A percentile compares a stretch with the other conserved stretches of the same genome.
These are phyloP conservation scores for Nicotiana obtusifolia DNA, from an alignment of 257 asterid genomes.

Conservation along the genomic window DNA sequence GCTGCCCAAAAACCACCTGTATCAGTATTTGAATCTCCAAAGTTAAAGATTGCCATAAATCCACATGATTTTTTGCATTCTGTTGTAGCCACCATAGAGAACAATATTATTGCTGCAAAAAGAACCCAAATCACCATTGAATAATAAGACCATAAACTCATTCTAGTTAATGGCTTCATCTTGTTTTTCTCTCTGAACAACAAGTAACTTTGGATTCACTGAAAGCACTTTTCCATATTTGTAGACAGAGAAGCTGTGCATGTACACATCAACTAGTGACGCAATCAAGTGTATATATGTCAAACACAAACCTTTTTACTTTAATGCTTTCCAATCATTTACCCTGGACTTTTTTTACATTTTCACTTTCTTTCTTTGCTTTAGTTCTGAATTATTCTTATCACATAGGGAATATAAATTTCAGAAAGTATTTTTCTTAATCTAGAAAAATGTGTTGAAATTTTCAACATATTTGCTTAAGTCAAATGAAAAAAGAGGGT, in stretches of 20 bases:
- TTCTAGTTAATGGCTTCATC: slow-evolving; percentile 16
- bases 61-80: slow-evolving; percentile 28
- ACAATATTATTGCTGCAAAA: slow-evolving; percentile 13
- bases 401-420: background rate
- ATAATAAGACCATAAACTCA: slow-evolving; percentile 8
- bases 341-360: background rate
- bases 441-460: background rate
- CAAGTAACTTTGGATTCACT: background rate
- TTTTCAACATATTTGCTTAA: background rate
- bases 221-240: background rate
- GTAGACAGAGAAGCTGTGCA: background rate
- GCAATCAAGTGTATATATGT: background rate
- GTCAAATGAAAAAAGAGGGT: background rate
- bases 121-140: slow-evolving; percentile 13
- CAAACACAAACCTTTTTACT: background rate
- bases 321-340: background rate
- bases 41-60: slow-evolving; percentile 61
- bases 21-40: slow-evolving; percentile 78
- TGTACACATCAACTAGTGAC: background rate
- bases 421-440: background rate
- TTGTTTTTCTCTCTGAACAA: background rate
- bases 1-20: slow-evolving; percentile 83
- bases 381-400: background rate
- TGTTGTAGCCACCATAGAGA: background rate
- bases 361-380: background rate